These are phyloP conservation scores for Pseudoscleropodium purum DNA, from an alignment of 225 moss, liverwort and hornwort genomes.

Conservation along the genomic window DNA sequence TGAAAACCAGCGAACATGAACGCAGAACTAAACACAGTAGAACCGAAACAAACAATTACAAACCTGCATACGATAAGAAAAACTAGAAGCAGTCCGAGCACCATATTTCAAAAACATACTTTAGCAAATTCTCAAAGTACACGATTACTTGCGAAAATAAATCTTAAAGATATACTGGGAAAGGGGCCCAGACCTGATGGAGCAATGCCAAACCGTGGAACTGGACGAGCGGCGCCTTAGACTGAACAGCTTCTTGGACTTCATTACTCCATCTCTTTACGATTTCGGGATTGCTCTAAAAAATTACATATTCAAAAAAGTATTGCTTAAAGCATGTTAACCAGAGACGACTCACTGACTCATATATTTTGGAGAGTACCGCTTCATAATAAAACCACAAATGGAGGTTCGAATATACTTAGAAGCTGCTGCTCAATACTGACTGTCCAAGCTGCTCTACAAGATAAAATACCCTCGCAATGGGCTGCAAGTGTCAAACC, in stretches of 20 bases:
- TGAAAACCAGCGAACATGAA: background rate
- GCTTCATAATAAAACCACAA: background rate
- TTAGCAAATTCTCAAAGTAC: background rate
- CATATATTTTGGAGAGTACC: background rate
- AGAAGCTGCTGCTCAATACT: background rate
- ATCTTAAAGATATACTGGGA: background rate
- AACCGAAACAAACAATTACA: background rate
- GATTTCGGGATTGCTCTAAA: slow-evolving; percentile 85
- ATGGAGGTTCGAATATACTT: background rate
- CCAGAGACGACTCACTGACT: background rate
- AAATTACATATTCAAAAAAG: background rate
- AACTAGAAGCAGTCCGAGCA: background rate
- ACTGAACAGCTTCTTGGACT: slow-evolving; percentile 83
- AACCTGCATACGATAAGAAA: background rate
- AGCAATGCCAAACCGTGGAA: slow-evolving; percentile 83
- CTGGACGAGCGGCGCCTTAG: slow-evolving; percentile 81
- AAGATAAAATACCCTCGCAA: background rate
- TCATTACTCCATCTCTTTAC: slow-evolving; percentile 92
- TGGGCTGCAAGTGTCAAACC: background rate
- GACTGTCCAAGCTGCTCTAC: background rate
- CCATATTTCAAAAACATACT: background rate
- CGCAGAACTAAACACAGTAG: background rate
- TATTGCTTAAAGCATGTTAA: background rate
- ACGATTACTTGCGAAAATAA: background rate
- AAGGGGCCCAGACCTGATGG: slow-evolving; percentile 54